These are phyloP conservation scores for Beverwykella pulmonaria DNA, from an alignment of 495 filamentous ascomycete genomes.

Conservation along the genomic window DNA sequence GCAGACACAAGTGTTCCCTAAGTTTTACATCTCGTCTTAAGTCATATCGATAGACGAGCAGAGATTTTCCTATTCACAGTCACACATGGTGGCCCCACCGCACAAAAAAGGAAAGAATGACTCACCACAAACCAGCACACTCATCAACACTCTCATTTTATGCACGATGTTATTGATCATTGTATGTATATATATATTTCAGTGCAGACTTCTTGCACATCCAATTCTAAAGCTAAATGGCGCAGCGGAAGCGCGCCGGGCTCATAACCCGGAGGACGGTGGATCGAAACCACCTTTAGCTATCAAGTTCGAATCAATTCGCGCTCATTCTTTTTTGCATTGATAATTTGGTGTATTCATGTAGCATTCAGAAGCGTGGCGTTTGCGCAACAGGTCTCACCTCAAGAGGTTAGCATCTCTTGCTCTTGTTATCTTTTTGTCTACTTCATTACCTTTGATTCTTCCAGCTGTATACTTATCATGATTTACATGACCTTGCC, in stretches of 20 bases:
- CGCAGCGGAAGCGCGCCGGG: conserved; percentile 38
- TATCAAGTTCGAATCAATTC: conserved; percentile 10
- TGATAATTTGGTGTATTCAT: too few species aligned
- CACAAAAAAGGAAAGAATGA: neutral
- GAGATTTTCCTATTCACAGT: neutral
- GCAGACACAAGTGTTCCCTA: too few species aligned
- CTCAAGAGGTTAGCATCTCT: too few species aligned
- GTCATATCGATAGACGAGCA: neutral
- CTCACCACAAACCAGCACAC: neutral
- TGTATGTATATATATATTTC: neutral
- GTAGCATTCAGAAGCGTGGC: too few species aligned
- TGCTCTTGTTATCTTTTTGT: too few species aligned
- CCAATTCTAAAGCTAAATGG: conserved; percentile 24
- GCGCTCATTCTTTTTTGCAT: neutral
- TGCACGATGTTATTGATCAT: too few species aligned
- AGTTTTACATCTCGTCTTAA: too few species aligned
- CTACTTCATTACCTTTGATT: too few species aligned
- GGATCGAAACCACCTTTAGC: conserved; percentile 40
- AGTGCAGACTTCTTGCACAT: neutral
- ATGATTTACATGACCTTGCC: too few species aligned
- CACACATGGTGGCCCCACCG: neutral
- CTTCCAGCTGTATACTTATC: too few species aligned
- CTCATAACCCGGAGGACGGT: conserved; percentile 40
- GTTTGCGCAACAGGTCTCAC: too few species aligned
- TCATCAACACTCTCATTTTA: too few species aligned